phyloP scores from a whole-genome alignment of 2,329 filamentous ascomycete genomes.

The Sporothrix variecibatus region DNA sequence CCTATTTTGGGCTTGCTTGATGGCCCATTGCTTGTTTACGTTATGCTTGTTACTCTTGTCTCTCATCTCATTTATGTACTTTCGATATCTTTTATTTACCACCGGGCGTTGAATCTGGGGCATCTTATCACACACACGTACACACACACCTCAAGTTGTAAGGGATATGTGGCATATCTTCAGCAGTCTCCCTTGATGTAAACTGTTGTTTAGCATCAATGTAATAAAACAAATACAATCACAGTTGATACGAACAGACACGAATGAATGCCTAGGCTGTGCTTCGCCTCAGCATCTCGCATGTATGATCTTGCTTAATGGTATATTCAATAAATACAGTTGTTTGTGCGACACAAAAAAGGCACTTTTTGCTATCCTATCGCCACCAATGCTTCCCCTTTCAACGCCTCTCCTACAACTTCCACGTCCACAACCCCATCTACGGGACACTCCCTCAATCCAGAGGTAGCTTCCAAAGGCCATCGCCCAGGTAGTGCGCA shows the following conservation, averaged over 20 bases:
- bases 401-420: not conserved
- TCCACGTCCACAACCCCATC: too few species aligned
- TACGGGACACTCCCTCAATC: constrained; percentile 40
- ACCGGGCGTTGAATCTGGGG: constrained; percentile 13
- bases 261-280: not conserved
- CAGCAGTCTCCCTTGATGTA: not conserved
- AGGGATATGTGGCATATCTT: not conserved
- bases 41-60: not conserved
- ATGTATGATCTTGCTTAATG: not conserved
- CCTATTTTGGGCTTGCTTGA: not conserved
- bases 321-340: not conserved
- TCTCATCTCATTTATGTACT: constrained; percentile 9
- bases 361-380: not conserved
- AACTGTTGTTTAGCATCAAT: not conserved
- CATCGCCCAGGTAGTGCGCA: constrained; percentile 91
- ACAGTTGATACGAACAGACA: too few species aligned
- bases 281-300: not conserved
- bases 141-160: not conserved
- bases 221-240: too few species aligned
- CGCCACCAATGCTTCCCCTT: not conserved
- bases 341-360: not conserved
- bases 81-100: not conserved
- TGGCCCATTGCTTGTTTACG: not conserved
- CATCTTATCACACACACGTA: not conserved
- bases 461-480: constrained; percentile 73